phyloP scores from a whole-genome alignment of 1,284 basidiomycete genomes.

The Agroathelia rolfsii region DNA sequence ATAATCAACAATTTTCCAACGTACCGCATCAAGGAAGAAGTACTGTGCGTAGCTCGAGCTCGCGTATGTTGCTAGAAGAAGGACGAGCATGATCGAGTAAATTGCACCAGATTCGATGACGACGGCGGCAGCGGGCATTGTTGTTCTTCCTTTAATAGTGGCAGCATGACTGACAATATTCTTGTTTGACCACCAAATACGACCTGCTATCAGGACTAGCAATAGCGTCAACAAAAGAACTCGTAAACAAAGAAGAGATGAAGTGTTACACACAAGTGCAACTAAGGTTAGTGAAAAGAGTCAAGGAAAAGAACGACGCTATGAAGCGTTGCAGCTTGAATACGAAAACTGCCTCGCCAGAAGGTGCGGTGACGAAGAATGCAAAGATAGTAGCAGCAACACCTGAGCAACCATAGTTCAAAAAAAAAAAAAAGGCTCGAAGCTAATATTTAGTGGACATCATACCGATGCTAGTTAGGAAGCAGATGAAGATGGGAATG shows the following conservation, averaged over 20 bases:
- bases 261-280: conserved; percentile 23
- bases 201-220: too few species aligned
- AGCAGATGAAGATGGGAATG: conserved; percentile 14
- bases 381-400: too few species aligned
- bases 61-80: conserved; percentile 25
- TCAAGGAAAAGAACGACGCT: conserved; percentile 25
- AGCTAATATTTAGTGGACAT: too few species aligned
- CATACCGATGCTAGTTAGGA: conserved; percentile 21
- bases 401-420: too few species aligned
- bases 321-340: conserved; percentile 22
- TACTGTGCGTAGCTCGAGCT: conserved; percentile 27
- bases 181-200: too few species aligned
- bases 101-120: conserved; percentile 32
- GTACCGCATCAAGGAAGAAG: conserved; percentile 29
- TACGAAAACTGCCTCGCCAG: conserved; percentile 17
- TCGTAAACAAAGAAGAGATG: too few species aligned
- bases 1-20: too few species aligned
- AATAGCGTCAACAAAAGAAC: background rate
- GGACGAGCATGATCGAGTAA: conserved; percentile 25
- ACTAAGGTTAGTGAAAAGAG: conserved; percentile 25
- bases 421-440: too few species aligned
- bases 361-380: conserved; percentile 9
- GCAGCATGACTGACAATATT: too few species aligned
- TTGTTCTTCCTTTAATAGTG: too few species aligned
- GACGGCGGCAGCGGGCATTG: conserved; percentile 23